Base-by-base conservation (phyloP, 2,329 filamentous ascomycete genomes). In the Epichloe gansuensis region DNA sequence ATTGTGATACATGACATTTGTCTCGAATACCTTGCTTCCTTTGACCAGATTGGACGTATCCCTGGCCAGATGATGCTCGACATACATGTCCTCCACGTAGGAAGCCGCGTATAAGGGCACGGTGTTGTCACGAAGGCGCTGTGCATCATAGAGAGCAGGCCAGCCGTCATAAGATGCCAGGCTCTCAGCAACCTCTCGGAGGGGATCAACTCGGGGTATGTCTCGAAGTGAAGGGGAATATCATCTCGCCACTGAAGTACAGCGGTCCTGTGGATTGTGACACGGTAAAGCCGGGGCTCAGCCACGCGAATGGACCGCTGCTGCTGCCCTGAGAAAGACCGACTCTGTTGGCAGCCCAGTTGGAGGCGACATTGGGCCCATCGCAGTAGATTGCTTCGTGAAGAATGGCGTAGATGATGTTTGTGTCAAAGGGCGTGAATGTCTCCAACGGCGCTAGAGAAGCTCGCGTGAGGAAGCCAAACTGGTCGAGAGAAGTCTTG, bases 181-280 rank as follows among this genome's bases (percentile, higher is more conserved):
- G 23, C 82, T 74, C 8, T 91, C 73, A 0, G 88, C 89, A 0
- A 82, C 84, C 11, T 80, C 73, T 52, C 77, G 78, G 46, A 97
- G 69, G 53, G 72, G n/a, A 71, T 71, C 21, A 97, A 79, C 66
- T 94, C 89, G 1, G 81, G 74, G 62, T 88, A 91, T 15, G 84
- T 84, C 39, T 90, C 81, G 59, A 95, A 91, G 75, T 91, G 86
- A 87, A 85, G 1, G 86, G 85, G 65, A 83, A 95, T 49, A 95
- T 80, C 89, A 95, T 96, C 71, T 97, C 91, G 55, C 91, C 90
- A 0, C 88, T 89, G 70, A 96, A 95, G 67, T 79, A 86, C 23
- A 93, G 72, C 0, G 84, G 83, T 2, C 70, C 64, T 5, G 13
- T 41, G 13, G 51, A 44, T 2, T 50, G 17, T 2, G 54, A 34